Conservation (phyloP, 441 rosid genomes). For the Erodium moschatum region DNA sequence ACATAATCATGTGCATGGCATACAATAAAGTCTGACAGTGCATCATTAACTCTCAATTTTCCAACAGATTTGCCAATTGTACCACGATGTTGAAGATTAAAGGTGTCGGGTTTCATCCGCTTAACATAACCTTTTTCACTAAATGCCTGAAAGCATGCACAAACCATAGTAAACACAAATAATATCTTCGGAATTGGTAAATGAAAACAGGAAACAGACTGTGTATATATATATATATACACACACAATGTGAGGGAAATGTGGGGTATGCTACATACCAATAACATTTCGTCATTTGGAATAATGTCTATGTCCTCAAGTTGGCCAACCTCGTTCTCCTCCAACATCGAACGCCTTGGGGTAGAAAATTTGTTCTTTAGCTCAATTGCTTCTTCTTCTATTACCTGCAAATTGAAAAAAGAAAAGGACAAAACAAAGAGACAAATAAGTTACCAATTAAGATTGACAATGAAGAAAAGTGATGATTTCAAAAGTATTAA, state of each 20-base stretch:
- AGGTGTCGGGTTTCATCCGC: constrained; percentile 80
- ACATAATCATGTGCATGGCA: constrained; percentile 89
- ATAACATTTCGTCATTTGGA: constrained; percentile 87
- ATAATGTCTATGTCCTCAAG: constrained; percentile 81
- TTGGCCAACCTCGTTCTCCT: constrained; percentile 74
- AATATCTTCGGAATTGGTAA: background rate
- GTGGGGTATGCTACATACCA: constrained; percentile 40
- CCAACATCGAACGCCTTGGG: constrained; percentile 73
- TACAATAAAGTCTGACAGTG: constrained; percentile 85
- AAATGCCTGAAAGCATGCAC: constrained; percentile 48
- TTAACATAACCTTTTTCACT: constrained; percentile 96
- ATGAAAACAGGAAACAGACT: too few relatives aligned
- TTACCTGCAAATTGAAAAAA: constrained; percentile 33
- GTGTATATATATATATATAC: background rate
- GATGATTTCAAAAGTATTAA: too few relatives aligned
- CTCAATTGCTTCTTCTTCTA: constrained; percentile 77
- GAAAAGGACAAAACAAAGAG: constrained; percentile 1
- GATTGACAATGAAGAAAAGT: background rate
- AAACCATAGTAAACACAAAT: constrained; percentile 15
- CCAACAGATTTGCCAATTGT: constrained; percentile 97
- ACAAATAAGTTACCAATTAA: background rate
- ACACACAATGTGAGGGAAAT: background rate
- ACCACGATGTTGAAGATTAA: constrained; percentile 89
- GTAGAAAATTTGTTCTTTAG: constrained; percentile 63
- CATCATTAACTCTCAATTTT: constrained; percentile 70